These are phyloP conservation scores for Aspergillus sp. DNA, from an alignment of 2,329 filamentous ascomycete genomes.

Conservation along the genomic window DNA sequence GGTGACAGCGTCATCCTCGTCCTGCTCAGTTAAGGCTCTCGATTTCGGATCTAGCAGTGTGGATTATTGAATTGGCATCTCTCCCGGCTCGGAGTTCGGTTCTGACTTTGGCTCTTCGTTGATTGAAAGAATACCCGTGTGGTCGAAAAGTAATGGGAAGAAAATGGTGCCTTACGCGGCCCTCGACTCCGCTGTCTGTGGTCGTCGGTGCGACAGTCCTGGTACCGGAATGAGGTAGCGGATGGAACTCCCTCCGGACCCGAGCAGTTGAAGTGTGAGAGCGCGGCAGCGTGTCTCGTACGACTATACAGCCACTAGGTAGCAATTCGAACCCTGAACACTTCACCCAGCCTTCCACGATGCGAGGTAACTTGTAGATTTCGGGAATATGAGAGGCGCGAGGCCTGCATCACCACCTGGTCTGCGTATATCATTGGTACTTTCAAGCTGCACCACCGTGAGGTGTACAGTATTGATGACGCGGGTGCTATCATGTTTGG, in stretches of 20 bases:
- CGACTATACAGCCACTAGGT: neutral
- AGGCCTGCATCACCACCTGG: slow-evolving; percentile 47
- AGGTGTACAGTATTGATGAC: slow-evolving; percentile 59
- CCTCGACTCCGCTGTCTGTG: neutral
- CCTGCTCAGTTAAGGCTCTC: slow-evolving; percentile 65
- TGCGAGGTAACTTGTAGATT: no score
- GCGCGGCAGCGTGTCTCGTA: neutral
- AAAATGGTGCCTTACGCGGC: neutral
- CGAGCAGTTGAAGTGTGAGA: neutral
- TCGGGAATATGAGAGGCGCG: no score
- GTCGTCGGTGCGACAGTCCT: neutral
- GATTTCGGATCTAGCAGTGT: neutral
- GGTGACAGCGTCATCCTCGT: slow-evolving; percentile 88
- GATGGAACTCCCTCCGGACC: neutral
- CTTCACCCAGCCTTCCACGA: no score
- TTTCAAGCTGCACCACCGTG: slow-evolving; percentile 55
- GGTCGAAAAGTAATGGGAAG: neutral
- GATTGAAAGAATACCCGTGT: slow-evolving; percentile 6
- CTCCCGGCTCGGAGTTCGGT: slow-evolving; percentile 11
- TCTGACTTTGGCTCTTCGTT: slow-evolving; percentile 7
- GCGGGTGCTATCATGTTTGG: slow-evolving; percentile 57
- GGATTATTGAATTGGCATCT: neutral
- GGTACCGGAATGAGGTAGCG: neutral
- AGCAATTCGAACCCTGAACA: slow-evolving; percentile 1
- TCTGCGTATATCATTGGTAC: slow-evolving; percentile 47